phyloP scores from a whole-genome alignment of 2,329 filamentous ascomycete species.

The Calonectria fujianensis region DNA sequence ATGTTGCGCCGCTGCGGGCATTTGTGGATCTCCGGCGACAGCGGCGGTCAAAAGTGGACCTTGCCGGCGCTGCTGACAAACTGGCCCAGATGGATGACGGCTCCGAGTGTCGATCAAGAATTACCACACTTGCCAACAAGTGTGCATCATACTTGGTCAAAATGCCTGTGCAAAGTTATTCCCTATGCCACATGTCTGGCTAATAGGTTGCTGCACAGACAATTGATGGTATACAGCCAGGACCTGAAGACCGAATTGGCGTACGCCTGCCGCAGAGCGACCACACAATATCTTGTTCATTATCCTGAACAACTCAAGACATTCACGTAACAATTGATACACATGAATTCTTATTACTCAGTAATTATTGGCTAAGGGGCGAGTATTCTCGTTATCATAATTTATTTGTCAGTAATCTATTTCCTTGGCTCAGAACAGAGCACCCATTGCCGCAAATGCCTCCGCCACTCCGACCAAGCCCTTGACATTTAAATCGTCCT shows the following conservation, averaged over 20 bases:
- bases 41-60: background rate
- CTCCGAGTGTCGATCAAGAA: background rate
- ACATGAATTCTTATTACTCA: background rate
- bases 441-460: background rate
- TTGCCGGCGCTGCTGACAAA: background rate
- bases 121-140: background rate
- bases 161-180: background rate
- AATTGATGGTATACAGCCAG: too few species aligned
- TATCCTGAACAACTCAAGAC: too few species aligned
- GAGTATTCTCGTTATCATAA: background rate
- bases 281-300: too few species aligned
- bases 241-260: too few species aligned
- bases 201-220: too few species aligned
- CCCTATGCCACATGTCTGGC: too few species aligned
- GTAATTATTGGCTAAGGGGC: background rate
- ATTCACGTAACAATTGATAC: background rate
- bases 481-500: background rate
- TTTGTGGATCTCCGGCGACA: background rate
- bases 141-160: background rate
- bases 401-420: background rate
- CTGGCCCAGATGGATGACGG: background rate
- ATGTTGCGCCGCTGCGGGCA: background rate
- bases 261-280: too few species aligned
- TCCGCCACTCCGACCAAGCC: background rate
- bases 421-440: background rate